Base-by-base conservation (phyloP, 805 yeast species). In the Kregervanrija fluxuum region DNA sequence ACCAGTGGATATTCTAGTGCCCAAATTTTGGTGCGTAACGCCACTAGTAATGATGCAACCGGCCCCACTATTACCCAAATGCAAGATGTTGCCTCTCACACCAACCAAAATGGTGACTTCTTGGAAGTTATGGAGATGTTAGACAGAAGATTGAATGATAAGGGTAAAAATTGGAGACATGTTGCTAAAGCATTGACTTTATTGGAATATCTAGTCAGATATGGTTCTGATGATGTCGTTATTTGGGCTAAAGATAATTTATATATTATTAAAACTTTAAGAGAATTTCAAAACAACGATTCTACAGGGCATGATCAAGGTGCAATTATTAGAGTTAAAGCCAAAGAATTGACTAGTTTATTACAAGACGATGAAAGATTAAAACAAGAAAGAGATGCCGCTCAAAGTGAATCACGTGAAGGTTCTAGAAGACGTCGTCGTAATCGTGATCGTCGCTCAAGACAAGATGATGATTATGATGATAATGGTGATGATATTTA, bases 121-220 rank as follows among this genome's bases (percentile, higher is more conserved):
- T 73, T 88, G 57, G 95, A 89, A 59, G 79, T 89, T 39, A 85
- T 91, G 95, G 97, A 91, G 59, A 88, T 91, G 82, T 66, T 91
- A 38, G 97, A 91, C 66, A 79, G 88, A 53, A 76, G 99, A 51
- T 69, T 91, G 52, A 91, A 91, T 59, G 98, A 91, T 61, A 90
- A 90, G 69, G 98, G 98, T 49, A 90, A 89, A 63, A 85, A 91
- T 67, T 91, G 97, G 97, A 77, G 96, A 53, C 99, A 91, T 62
- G 90, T 91, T 41, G 90, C 95, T 50, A 93, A 91, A 64, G 82
- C 95, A 1, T 71, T 91, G 49, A 84, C 95, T 2, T 81, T 91
- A n/a, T 72, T 91, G 54, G 96, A 90, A 57, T 91, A 82, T 65
- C 70, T 90, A 46, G 88, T 90, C 14, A 78, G 93, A 54, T 76